phyloP scores from a whole-genome alignment of 192 early-diverging fungal species.

The Allomyces arbusculus region DNA sequence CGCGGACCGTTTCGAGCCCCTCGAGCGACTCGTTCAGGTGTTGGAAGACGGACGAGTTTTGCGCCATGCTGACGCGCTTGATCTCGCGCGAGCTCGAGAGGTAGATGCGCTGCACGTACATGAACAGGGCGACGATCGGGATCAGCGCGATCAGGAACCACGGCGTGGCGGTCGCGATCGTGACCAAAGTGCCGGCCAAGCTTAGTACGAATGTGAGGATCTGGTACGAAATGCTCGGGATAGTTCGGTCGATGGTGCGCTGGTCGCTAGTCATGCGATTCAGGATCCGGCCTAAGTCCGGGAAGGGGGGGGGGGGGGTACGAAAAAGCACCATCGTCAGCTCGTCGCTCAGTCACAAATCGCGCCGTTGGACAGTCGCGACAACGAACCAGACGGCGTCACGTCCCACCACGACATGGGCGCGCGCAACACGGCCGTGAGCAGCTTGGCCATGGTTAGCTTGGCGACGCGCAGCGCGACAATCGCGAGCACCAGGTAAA shows the following conservation, averaged over 20 bases:
- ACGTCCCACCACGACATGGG: slow-evolving; percentile 76
- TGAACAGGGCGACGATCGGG: slow-evolving; percentile 34
- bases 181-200: slow-evolving; percentile 27
- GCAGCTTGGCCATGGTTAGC: slow-evolving; percentile 25
- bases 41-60: slow-evolving; percentile 53
- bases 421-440: slow-evolving; percentile 35
- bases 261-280: slow-evolving; percentile 84
- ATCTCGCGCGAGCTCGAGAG: slow-evolving; percentile 63
- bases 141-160: slow-evolving; percentile 39
- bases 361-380: no score
- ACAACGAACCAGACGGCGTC: slow-evolving; percentile 43
- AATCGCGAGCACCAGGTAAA: slow-evolving; percentile 18
- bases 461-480: slow-evolving; percentile 33
- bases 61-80: slow-evolving; percentile 65
- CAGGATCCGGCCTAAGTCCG: slow-evolving; percentile 20
- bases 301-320: no score
- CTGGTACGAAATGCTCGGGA: slow-evolving; percentile 9
- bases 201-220: slow-evolving; percentile 16
- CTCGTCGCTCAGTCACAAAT: no score
- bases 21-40: slow-evolving; percentile 63
- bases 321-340: no score
- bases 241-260: slow-evolving; percentile 48
- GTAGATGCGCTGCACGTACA: slow-evolving; percentile 44
- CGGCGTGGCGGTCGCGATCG: slow-evolving; percentile 24
- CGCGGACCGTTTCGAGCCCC: slow-evolving; percentile 63